Conservation (phyloP, 441 rosid species). For the Gossypium davidsonii region DNA sequence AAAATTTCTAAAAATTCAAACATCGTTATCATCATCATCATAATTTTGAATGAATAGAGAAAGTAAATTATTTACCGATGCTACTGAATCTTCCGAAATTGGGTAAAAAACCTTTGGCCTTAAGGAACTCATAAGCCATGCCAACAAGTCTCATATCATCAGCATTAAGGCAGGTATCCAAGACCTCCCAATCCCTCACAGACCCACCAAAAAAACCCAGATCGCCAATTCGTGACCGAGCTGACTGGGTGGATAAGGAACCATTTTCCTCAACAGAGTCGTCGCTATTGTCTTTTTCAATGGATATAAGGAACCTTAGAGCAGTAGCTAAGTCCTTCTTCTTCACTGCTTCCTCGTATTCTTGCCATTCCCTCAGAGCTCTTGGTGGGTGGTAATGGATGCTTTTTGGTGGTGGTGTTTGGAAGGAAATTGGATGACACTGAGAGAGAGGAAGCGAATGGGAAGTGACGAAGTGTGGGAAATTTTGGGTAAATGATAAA, state of each 20-base stretch:
- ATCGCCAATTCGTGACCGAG: slow-evolving; percentile 20
- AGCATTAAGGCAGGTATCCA: slow-evolving; percentile 85
- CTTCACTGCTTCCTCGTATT: slow-evolving; percentile 82
- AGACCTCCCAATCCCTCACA: slow-evolving; percentile 71
- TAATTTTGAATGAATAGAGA: background rate
- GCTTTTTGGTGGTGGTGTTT: slow-evolving; percentile 3
- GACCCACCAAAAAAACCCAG: slow-evolving; percentile 22
- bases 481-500: background rate
- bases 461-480: background rate
- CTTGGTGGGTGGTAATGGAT: slow-evolving; percentile 18
- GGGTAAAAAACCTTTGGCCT: slow-evolving; percentile 52
- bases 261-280: slow-evolving; percentile 14
- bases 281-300: slow-evolving; percentile 23
- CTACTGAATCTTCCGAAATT: slow-evolving; percentile 60
- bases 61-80: slow-evolving; percentile 37
- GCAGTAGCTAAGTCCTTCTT: slow-evolving; percentile 81
- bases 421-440: slow-evolving; percentile 1
- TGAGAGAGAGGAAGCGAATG: background rate
- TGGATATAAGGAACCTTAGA: slow-evolving; percentile 62
- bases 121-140: slow-evolving; percentile 57
- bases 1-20: background rate
- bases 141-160: slow-evolving; percentile 85
- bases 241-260: slow-evolving; percentile 7
- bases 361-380: slow-evolving; percentile 71
- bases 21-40: background rate